Base-by-base conservation (phyloP, 192 early-diverging fungal species). In the Coemansia sp. region DNA sequence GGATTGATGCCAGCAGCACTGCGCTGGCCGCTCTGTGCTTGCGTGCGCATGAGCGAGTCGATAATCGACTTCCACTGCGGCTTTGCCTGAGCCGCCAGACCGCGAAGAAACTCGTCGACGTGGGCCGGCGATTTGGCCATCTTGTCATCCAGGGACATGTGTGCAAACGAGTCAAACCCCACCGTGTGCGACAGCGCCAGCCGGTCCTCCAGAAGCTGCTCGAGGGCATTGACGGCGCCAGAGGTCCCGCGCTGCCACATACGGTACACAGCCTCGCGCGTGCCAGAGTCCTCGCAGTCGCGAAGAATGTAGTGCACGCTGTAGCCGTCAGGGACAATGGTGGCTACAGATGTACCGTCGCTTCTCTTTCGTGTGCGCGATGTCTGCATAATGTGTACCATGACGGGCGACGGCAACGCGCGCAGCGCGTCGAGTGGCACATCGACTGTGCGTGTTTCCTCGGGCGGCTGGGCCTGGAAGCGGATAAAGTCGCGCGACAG, bases 91-190 rank as follows among this genome's bases (percentile, higher is more conserved):
- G 73, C 58, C 0, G 88, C 82, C 25, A 97, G 74, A 2, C 87
- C 87, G 29, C 87, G 78, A 62, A 99, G 74, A 67, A 99, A 99
- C n/a, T 85, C 75, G 13, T 89, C 76, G 9, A 99, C 95, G 48
- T 90, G 88, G 65, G 87, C 90, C 20, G 93, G 92, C 40, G 85
- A 88, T 56, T 85, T 85, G 7, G 90, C 94, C 97, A 99, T 99
- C 67, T 97, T 97, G 61, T 97, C 95, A 22, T 84, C 85, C 25
- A 99, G 76, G 40, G 87, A 87, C 84, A 94, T 85, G 60, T 96
- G 85, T 19, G 88, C 90, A 87, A 91, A 99, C 48, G 90, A 93
- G 11, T 81, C 75, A 38, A 87, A 87, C 0, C 94, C 93, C 3
- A 97, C 82, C 17, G 93, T 69, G 6, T 78, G 70, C 13, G 94